These are phyloP conservation scores for Saccharomycopsis sp. DNA, from an alignment of 805 yeast genomes.

Conservation along the genomic window DNA sequence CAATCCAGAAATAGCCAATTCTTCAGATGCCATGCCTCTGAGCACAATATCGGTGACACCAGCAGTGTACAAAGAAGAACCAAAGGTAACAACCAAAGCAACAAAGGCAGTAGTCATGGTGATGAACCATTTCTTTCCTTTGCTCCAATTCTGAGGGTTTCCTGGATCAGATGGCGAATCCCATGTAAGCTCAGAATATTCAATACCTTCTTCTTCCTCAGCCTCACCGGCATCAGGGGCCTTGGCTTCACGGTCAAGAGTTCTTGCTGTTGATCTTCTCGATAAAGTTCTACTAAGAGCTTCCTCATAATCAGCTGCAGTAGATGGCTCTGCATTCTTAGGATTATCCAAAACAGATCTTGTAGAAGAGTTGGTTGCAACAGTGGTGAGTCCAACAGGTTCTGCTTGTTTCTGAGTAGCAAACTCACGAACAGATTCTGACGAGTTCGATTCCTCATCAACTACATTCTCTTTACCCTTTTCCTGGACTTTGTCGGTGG, in stretches of 20 bases:
- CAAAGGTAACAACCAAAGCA: constrained; percentile 67
- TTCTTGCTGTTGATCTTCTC: not conserved
- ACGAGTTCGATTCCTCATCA: not conserved
- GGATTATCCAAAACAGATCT: not conserved
- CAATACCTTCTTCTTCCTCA: constrained; percentile 28
- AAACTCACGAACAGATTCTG: not conserved
- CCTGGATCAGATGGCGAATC: constrained; percentile 55
- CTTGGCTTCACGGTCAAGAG: not conserved
- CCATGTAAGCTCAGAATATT: constrained; percentile 45
- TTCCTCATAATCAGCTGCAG: not conserved
- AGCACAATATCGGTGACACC: constrained; percentile 51
- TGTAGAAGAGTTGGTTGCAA: not conserved
- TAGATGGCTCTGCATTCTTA: not conserved
- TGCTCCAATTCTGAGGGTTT: constrained; percentile 66
- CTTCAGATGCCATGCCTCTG: constrained; percentile 48
- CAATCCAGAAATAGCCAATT: constrained; percentile 59
- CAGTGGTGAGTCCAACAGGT: not conserved
- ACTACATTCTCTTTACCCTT: not conserved
- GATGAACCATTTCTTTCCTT: constrained; percentile 53
- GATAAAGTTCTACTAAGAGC: not conserved
- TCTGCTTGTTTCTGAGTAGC: not conserved
- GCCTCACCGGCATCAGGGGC: not conserved
- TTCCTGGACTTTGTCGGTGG: not conserved
- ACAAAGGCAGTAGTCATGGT: constrained; percentile 59
- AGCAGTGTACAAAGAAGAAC: constrained; percentile 65